Conservation (phyloP, 2,329 filamentous ascomycete genomes). For the Arthrinium phaeospermum region DNA sequence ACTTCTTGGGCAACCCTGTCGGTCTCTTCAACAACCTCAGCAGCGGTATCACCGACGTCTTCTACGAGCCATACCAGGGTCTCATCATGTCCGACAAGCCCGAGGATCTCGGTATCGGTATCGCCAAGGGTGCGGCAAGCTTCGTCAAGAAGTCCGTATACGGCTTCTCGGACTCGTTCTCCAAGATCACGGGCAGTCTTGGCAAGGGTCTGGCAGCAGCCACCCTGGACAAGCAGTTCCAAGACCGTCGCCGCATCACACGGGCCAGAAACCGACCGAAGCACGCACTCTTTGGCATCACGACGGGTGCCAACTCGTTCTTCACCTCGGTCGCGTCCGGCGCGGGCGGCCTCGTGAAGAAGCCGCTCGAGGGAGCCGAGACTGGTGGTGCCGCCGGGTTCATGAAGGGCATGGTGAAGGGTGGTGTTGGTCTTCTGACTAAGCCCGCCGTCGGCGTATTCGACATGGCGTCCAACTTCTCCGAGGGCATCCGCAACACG, state of each 20-base stretch:
- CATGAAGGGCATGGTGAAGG: slow-evolving; percentile 97
- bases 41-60: slow-evolving; percentile 96
- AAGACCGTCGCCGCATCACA: slow-evolving; percentile 93
- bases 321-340: slow-evolving; percentile 92
- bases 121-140: slow-evolving; percentile 94
- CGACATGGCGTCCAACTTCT: slow-evolving; percentile 95
- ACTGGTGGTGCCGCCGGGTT: slow-evolving; percentile 94
- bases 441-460: slow-evolving; percentile 97
- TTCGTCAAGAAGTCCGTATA: slow-evolving; percentile 99
- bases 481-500: slow-evolving; percentile 96
- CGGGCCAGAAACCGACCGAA: slow-evolving; percentile 93
- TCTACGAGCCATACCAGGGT: slow-evolving; percentile 98
- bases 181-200: slow-evolving; percentile 96
- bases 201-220: slow-evolving; percentile 95
- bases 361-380: slow-evolving; percentile 94
- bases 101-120: slow-evolving; percentile 91
- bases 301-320: slow-evolving; percentile 92
- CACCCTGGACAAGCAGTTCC: slow-evolving; percentile 97
- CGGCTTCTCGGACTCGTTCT: slow-evolving; percentile 95
- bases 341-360: slow-evolving; percentile 89
- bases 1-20: slow-evolving; percentile 97
- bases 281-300: slow-evolving; percentile 95
- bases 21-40: slow-evolving; percentile 98
- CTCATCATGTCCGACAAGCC: slow-evolving; percentile 95
- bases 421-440: slow-evolving; percentile 89